Evolutionary conservation across 2,329 filamentous ascomycete species (phyloP).

Genomic region (Beauveria scarabaeidicola): DNA sequence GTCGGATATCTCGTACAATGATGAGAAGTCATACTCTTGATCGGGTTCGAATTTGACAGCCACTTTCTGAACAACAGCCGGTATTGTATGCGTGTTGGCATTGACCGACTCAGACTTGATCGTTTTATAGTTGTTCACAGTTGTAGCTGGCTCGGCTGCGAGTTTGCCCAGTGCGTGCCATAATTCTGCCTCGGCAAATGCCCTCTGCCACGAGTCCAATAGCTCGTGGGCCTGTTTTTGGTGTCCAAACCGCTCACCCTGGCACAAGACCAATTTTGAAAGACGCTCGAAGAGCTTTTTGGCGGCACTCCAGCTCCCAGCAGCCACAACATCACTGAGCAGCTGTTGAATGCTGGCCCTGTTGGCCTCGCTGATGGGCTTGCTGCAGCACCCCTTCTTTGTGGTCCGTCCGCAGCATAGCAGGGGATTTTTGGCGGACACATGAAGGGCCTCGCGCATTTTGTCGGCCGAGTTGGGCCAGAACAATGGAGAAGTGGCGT

Average conservation of each 20-base stretch:
- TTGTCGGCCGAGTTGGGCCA: slow-evolving; percentile 1
- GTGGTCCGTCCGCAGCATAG: not conserved
- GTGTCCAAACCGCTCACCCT: not conserved
- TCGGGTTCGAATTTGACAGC: not conserved
- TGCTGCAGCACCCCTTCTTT: not conserved
- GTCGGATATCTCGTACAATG: not conserved
- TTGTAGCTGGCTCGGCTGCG: not conserved
- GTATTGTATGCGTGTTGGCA: not conserved
- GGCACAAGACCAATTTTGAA: slow-evolving; percentile 17
- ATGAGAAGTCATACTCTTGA: not conserved
- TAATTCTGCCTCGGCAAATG: not conserved
- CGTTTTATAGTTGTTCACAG: not conserved
- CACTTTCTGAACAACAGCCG: not conserved
- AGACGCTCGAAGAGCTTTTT: slow-evolving; percentile 12
- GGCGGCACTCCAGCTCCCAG: slow-evolving; percentile 13
- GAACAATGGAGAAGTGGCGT: not conserved
- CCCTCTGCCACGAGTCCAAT: slow-evolving; percentile 14
- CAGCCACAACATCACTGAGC: slow-evolving; percentile 6
- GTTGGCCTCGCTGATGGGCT: not conserved
- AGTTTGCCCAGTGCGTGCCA: not conserved
- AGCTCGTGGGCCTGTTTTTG: not conserved
- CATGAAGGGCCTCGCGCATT: not conserved
- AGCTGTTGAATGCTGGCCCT: not conserved
- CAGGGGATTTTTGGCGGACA: not conserved
- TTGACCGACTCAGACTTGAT: not conserved